These are phyloP conservation scores for Aspergillus taichungensis DNA, from an alignment of 495 filamentous ascomycete species.

Conservation along the genomic window DNA sequence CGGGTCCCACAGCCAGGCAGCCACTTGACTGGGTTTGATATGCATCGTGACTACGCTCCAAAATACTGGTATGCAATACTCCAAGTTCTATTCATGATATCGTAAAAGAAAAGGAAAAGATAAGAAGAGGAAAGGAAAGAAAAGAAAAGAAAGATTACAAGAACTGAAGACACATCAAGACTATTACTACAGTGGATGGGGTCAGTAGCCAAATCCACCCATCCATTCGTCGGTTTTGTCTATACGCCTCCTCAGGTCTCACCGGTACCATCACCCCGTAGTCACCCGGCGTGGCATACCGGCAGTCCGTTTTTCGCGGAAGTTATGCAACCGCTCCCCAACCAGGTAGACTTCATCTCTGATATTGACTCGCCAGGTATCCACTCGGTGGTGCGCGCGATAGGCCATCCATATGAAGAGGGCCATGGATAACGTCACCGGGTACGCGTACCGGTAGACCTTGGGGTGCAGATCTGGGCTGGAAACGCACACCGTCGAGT, in stretches of 20 bases:
- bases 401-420: constrained; percentile 33
- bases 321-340: constrained; percentile 89
- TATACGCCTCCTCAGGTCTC: no score
- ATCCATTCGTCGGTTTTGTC: no score
- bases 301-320: constrained; percentile 53
- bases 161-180: no score
- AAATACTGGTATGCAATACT: no score
- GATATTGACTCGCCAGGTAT: constrained; percentile 73
- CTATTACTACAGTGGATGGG: no score
- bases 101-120: no score
- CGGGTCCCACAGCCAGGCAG: background rate
- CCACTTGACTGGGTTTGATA: background rate
- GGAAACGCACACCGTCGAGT: constrained; percentile 32
- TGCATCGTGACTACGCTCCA: no score
- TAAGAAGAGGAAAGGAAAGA: no score
- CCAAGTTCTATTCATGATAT: no score
- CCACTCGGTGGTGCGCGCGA: constrained; percentile 44
- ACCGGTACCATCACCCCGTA: constrained; percentile 19
- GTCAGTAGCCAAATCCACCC: no score
- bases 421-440: constrained; percentile 42
- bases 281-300: constrained; percentile 33
- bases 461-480: constrained; percentile 40
- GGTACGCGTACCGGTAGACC: constrained; percentile 69
- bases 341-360: constrained; percentile 94
- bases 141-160: no score